phyloP scores from a whole-genome alignment of 1,284 basidiomycete genomes.

The Puccinia sorghi region DNA sequence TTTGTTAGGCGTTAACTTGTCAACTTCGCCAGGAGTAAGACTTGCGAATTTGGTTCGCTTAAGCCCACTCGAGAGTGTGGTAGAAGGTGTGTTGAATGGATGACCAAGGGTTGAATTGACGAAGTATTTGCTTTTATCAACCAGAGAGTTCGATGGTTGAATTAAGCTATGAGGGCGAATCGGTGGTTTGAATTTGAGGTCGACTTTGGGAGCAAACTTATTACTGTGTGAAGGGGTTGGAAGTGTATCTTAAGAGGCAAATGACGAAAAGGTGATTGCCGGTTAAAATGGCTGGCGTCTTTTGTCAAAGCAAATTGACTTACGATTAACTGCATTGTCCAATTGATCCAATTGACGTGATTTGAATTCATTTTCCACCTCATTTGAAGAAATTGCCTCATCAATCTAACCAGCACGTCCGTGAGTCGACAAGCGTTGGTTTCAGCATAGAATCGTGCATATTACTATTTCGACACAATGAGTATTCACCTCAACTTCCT shows the following conservation, averaged over 20 bases:
- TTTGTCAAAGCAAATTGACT: not conserved
- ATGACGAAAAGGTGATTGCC: not conserved
- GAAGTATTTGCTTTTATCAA: slow-evolving; percentile 25
- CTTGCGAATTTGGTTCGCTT: slow-evolving; percentile 8
- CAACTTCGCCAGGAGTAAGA: not conserved
- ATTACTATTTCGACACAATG: not conserved
- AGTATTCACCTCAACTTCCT: slow-evolving; percentile 54
- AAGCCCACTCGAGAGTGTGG: not conserved
- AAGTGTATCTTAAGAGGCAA: not conserved
- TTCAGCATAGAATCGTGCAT: not conserved
- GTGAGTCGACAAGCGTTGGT: slow-evolving; percentile 37
- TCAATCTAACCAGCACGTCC: slow-evolving; percentile 54
- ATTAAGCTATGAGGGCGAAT: not conserved
- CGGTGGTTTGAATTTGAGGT: slow-evolving; percentile 40
- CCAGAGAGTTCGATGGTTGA: not conserved
- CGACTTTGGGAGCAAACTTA: slow-evolving; percentile 9
- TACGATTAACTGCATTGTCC: not conserved
- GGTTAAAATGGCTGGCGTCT: not conserved
- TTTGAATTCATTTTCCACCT: slow-evolving; percentile 36
- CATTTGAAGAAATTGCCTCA: slow-evolving; percentile 50
- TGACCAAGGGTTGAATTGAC: slow-evolving; percentile 20
- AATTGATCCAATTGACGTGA: not conserved
- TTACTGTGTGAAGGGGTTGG: not conserved
- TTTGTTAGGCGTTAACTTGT: not conserved
- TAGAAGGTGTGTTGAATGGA: slow-evolving; percentile 15